A percentile compares a stretch with the other conserved stretches of the same genome.
phyloP scores from a whole-genome alignment of 1,139 yeast genomes.

The Blastobotrys aristatus region DNA sequence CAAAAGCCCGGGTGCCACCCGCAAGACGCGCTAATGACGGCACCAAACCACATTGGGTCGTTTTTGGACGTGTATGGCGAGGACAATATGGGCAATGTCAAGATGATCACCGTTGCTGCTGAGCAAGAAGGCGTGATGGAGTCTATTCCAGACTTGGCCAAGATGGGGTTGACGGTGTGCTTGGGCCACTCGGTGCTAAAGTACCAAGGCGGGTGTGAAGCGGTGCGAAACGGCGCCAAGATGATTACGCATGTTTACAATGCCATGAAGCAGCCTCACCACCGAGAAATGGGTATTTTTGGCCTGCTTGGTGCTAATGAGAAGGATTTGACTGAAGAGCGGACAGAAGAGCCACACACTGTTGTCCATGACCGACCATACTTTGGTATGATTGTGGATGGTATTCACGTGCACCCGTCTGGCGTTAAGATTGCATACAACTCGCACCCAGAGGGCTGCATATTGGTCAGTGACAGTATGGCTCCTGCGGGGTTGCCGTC shows the following conservation, averaged over 20 bases:
- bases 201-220: constrained; percentile 46
- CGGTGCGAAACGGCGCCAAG: constrained; percentile 49
- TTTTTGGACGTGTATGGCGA: constrained; percentile 47
- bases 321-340: constrained; percentile 19
- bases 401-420: constrained; percentile 58
- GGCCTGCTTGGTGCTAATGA: constrained; percentile 44
- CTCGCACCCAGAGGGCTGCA: constrained; percentile 51
- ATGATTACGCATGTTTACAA: constrained; percentile 63
- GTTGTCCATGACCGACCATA: constrained; percentile 37
- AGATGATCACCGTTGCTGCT: constrained; percentile 59
- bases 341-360: constrained; percentile 14
- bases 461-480: constrained; percentile 62
- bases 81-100: constrained; percentile 41
- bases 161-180: constrained; percentile 42
- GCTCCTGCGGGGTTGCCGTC: constrained; percentile 41
- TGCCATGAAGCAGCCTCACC: constrained; percentile 67
- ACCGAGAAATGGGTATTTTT: constrained; percentile 55
- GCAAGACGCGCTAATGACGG: constrained; percentile 49
- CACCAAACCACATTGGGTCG: constrained; percentile 39
- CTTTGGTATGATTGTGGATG: constrained; percentile 58
- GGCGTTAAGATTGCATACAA: constrained; percentile 51
- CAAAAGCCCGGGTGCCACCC: constrained; percentile 63
- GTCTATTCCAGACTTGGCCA: constrained; percentile 41
- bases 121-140: constrained; percentile 54
- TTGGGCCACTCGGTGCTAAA: constrained; percentile 56